Base-by-base conservation (phyloP, 2,329 filamentous ascomycete species). In the Teratosphaeriaceae sp. region DNA sequence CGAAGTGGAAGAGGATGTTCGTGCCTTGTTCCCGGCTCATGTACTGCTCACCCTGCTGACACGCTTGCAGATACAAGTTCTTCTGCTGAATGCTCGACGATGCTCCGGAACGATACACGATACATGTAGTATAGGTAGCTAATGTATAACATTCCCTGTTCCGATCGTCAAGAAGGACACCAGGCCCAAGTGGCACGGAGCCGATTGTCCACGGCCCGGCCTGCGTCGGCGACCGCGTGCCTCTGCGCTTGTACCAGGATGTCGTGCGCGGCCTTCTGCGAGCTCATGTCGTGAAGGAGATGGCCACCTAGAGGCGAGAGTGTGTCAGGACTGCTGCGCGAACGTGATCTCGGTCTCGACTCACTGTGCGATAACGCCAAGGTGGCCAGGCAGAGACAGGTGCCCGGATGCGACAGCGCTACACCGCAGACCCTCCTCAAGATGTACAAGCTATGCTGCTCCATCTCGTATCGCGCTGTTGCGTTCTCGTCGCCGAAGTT, bases 1-100 rank as follows among this genome's bases (percentile, higher is more conserved):
- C 70, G 9, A 57, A 33, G 43, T 74, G 70, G 70, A 73, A 71
- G 62, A 68, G 65, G 48, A 55, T 64, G 3, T 73, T 72, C 54
- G 73, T 35, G n/a, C n/a, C n/a, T n/a, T n/a, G n/a, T n/a, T n/a
- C n/a, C n/a, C n/a, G n/a, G n/a, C n/a, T n/a, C n/a, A n/a, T n/a
- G n/a, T n/a, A n/a, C n/a, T n/a, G n/a, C 18, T 24, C 37, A 26
- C 27, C 21, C 15, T 26, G 20, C 35, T 23, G 35, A 27, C 26
- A 29, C 16, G 8, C 35, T 7, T 16, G n/a, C 20, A 38, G 20
- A 13, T 38, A 38, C 35, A 38, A 38, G n/a, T 38, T 38, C 35
- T 38, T 38, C 35, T 38, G 35, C 35, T 38, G 22, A 38, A 4
- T 9, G 20, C 30, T 7, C 16, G 11, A 5, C 20, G 15, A 19